A percentile compares a stretch with the other conserved stretches of the same genome.
phyloP scores from a whole-genome alignment of 2,329 filamentous ascomycete genomes.

The Neoscytalidium dimidiatum region DNA sequence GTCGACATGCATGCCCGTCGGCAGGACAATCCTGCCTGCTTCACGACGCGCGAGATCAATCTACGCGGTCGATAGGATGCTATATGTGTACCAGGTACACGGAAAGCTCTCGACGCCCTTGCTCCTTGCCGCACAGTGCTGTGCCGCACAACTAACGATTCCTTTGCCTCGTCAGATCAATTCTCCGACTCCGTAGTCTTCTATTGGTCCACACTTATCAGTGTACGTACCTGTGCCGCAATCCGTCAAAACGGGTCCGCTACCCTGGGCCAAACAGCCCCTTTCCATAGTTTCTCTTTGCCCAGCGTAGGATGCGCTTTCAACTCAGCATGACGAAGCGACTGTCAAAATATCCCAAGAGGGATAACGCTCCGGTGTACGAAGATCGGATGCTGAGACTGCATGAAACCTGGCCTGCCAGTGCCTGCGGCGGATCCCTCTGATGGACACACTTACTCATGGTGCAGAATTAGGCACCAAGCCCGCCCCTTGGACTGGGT shows the following conservation, averaged over 20 bases:
- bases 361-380: background rate
- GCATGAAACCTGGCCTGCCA: background rate
- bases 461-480: background rate
- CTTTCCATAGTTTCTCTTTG: background rate
- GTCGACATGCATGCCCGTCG: background rate
- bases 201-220: background rate
- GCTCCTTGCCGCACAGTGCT: background rate
- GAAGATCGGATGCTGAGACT: background rate
- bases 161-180: background rate
- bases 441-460: background rate
- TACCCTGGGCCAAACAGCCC: background rate
- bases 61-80: background rate
- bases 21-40: background rate
- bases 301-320: background rate
- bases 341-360: background rate
- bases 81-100: background rate
- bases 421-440: background rate
- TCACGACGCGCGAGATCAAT: background rate
- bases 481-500: background rate
- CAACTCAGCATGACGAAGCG: background rate
- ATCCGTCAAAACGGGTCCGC: background rate
- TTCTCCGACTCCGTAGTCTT: background rate
- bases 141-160: background rate
- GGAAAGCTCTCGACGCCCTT: background rate
- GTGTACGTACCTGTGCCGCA: background rate